Evolutionary conservation across 2,329 filamentous ascomycete species (phyloP).

Genomic region (Pyricularia grisea): DNA sequence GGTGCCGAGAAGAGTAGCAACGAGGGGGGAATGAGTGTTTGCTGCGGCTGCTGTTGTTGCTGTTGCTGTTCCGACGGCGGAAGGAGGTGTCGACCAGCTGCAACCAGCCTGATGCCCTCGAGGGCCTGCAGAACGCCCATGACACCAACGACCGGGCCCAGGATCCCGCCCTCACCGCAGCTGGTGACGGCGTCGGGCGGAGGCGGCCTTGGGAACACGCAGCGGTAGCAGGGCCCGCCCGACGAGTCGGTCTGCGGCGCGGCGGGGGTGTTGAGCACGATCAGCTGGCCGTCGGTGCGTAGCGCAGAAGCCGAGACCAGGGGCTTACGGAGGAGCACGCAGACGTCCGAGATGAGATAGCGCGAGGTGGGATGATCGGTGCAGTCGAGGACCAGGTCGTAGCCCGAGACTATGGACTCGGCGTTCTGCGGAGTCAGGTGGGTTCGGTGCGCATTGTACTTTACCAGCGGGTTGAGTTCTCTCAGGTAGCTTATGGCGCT

Average conservation of each 20-base stretch:
- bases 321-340: slow-evolving; percentile 67
- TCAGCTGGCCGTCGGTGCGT: slow-evolving; percentile 80
- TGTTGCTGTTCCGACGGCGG: slow-evolving; percentile 6
- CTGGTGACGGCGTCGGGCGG: slow-evolving; percentile 73
- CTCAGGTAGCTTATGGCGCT: slow-evolving; percentile 57
- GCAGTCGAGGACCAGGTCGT: slow-evolving; percentile 86
- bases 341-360: slow-evolving; percentile 87
- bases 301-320: slow-evolving; percentile 86
- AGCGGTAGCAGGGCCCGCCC: slow-evolving; percentile 73
- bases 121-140: slow-evolving; percentile 92
- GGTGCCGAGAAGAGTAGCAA: slow-evolving; percentile 40
- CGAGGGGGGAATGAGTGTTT: background rate
- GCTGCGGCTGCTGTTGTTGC: slow-evolving; percentile 5
- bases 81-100: slow-evolving; percentile 20
- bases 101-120: slow-evolving; percentile 78
- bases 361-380: slow-evolving; percentile 88
- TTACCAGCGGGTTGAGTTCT: slow-evolving; percentile 59
- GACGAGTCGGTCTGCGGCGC: slow-evolving; percentile 31
- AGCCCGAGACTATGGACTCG: slow-evolving; percentile 52
- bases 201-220: slow-evolving; percentile 81
- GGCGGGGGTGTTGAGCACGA: slow-evolving; percentile 77
- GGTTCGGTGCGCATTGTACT: slow-evolving; percentile 50
- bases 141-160: slow-evolving; percentile 83
- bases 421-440: slow-evolving; percentile 65
- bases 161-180: slow-evolving; percentile 86